phyloP scores from a whole-genome alignment of 129 eudicot genomes.

The Flaveria sonorensis region DNA sequence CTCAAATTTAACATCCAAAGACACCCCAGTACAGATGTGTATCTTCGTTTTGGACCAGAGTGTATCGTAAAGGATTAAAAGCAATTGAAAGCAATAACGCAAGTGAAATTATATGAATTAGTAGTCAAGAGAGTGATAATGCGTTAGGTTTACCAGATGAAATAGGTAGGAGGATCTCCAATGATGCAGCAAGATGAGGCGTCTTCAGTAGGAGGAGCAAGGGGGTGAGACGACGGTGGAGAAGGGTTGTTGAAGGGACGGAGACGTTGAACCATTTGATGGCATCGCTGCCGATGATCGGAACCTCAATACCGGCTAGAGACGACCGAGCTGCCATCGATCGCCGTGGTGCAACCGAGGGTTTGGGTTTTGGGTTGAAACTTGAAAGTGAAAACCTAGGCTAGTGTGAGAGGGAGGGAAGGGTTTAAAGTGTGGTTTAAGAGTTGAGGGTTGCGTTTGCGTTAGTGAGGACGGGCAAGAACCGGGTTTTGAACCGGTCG shows the following conservation, averaged over 20 bases:
- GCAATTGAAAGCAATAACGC: background rate
- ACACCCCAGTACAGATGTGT: no score
- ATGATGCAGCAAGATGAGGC: conserved; percentile 59
- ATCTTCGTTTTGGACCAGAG: no score
- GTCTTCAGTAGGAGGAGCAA: conserved; percentile 51
- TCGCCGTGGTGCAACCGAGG: conserved; percentile 11
- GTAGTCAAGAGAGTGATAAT: background rate
- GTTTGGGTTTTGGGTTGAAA: background rate
- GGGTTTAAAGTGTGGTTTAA: conserved; percentile 25
- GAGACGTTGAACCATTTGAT: conserved; percentile 63
- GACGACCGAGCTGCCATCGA: conserved; percentile 52
- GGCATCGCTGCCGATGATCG: conserved; percentile 71
- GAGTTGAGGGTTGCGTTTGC: background rate
- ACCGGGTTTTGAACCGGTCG: no score
- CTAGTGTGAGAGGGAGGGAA: background rate
- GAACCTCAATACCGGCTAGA: conserved; percentile 86
- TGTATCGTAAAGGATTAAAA: background rate
- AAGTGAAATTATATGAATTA: background rate
- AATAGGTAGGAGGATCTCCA: conserved; percentile 69
- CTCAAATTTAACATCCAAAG: no score
- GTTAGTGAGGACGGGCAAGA: no score
- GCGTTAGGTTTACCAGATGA: conserved; percentile 57
- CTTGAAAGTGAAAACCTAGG: conserved; percentile 29
- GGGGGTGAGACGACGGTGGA: conserved; percentile 24
- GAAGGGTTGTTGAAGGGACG: conserved; percentile 45